A percentile compares a stretch with the other conserved stretches of the same genome.
Conservation (phyloP, 805 yeast genomes). For the Babjeviella inositovora region DNA sequence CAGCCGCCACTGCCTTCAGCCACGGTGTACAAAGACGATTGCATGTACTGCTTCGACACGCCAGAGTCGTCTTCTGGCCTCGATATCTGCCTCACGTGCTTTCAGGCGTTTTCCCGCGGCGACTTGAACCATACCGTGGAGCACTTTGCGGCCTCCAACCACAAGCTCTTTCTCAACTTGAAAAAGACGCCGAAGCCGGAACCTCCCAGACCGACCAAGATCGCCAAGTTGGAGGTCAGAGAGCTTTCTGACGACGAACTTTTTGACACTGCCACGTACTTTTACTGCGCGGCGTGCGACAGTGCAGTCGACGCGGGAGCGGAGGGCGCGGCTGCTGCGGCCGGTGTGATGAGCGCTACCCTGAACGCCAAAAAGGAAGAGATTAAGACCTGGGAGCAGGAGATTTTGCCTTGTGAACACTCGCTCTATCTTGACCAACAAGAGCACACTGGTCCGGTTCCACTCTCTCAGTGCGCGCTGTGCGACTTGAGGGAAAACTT, state of each 20-base stretch:
- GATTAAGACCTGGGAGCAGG: conserved; percentile 85
- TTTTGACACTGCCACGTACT: conserved; percentile 25
- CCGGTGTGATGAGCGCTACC: conserved; percentile 33
- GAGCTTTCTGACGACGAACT: conserved; percentile 48
- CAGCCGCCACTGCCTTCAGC: conserved; percentile 11
- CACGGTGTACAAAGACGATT: conserved; percentile 71
- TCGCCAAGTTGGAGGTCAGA: conserved; percentile 51
- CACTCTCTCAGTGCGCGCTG: conserved; percentile 29
- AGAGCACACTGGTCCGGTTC: too few species aligned
- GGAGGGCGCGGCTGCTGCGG: conserved; percentile 15
- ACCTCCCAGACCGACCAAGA: conserved; percentile 19
- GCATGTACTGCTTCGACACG: conserved; percentile 73
- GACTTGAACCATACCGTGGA: conserved; percentile 30
- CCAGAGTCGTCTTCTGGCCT: conserved; percentile 40
- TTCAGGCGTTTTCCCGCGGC: conserved; percentile 46
- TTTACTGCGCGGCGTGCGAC: conserved; percentile 20
- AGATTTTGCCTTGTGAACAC: conserved; percentile 69
- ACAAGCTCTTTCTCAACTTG: conserved; percentile 44
- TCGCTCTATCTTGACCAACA: conserved; percentile 38
- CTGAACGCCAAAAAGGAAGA: conserved; percentile 51
- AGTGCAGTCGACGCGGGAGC: conserved; percentile 10
- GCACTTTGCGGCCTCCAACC: conserved; percentile 38
- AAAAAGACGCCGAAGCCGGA: conserved; percentile 30
- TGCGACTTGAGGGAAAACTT: conserved; percentile 64
- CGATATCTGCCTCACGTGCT: conserved; percentile 64